Base-by-base conservation (phyloP, 2,329 filamentous ascomycete genomes). In the Fusarium sp. region DNA sequence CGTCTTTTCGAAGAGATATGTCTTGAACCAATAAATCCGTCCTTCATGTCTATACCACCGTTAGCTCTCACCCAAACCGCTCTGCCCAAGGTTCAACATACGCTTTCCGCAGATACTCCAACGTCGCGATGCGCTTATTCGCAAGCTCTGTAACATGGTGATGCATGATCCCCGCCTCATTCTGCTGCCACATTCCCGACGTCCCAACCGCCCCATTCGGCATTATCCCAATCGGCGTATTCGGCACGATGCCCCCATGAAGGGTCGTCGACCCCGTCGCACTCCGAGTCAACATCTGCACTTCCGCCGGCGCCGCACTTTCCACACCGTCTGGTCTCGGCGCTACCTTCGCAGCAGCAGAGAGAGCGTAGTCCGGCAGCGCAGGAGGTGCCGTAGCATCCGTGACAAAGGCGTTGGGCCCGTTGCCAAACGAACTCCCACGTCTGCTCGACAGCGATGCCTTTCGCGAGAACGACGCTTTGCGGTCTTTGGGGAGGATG, bases 21-120 rank as follows among this genome's bases (percentile, higher is more conserved):
- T 98, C 84, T 98, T 98, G 87, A 98, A 98, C 95, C 96, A 98
- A 85, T 97, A 98, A 47, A 98, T 91, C 66, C 94, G 92, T 69
- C 96, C 95, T 84, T 98, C 95, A 80, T 99, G 95, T 35, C 94
- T 97, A 47, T 55, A 8, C 3, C 11, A 26, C 13, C 20, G 52
- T 72, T 60, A 66, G 58, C 24, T 48, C 4, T 42, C 6, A 12
- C 18, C 1, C 9, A 15, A 8, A 4, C 6, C 20, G 6, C n/a
- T 24, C 17, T 17, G 4, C n/a, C 26, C n/a, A 22, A 11, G 6
- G 6, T 38, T n/a, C 12, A 12, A 88, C 94, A 77, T 84, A 97
- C 94, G 95, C 93, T 85, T 97, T 98, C 71, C 95, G 90, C 73
- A 99, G 83, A 81, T 99, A 99, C 78, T 97, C 94, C 47, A 99